A percentile compares a stretch with the other conserved stretches of the same genome.
Conservation (phyloP, 257 asterid genomes). For the Orobanche coerulescens region DNA sequence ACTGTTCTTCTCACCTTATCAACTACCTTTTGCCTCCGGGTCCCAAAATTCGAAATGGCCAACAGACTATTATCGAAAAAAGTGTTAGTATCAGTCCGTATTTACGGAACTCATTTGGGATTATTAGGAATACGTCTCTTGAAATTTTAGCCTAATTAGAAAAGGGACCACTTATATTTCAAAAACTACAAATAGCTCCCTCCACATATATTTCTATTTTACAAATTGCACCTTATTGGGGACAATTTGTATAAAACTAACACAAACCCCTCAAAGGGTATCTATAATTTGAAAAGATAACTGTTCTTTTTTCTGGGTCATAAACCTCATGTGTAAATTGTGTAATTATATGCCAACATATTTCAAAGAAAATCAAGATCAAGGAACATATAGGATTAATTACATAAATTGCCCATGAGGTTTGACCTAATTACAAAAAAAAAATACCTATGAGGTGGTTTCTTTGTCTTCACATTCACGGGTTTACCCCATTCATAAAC, state of each 20-base stretch:
- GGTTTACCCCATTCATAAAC: too few species aligned
- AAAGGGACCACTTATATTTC: too few species aligned
- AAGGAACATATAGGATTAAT: neutral
- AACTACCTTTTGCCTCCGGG: constrained; percentile 51
- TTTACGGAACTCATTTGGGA: neutral
- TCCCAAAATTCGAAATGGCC: constrained; percentile 78
- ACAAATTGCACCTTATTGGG: neutral
- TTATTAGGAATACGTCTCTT: neutral
- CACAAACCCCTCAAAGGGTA: neutral
- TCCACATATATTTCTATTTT: too few species aligned
- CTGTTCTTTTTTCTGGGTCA: neutral
- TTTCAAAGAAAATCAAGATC: neutral
- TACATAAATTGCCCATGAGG: neutral
- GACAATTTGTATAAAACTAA: neutral
- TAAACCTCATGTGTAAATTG: neutral
- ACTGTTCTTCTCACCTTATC: constrained; percentile 71
- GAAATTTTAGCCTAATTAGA: neutral
- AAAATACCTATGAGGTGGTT: too few species aligned
- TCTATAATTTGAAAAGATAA: neutral
- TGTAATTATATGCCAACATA: neutral
- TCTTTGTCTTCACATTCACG: too few species aligned
- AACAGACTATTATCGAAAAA: constrained; percentile 41
- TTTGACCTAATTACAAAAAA: too few species aligned
- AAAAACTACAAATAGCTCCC: too few species aligned
- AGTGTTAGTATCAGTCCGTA: constrained; percentile 15